Evolutionary conservation across 2,329 filamentous ascomycete species (phyloP).

Genomic region (Tricladium varicosporioides): DNA sequence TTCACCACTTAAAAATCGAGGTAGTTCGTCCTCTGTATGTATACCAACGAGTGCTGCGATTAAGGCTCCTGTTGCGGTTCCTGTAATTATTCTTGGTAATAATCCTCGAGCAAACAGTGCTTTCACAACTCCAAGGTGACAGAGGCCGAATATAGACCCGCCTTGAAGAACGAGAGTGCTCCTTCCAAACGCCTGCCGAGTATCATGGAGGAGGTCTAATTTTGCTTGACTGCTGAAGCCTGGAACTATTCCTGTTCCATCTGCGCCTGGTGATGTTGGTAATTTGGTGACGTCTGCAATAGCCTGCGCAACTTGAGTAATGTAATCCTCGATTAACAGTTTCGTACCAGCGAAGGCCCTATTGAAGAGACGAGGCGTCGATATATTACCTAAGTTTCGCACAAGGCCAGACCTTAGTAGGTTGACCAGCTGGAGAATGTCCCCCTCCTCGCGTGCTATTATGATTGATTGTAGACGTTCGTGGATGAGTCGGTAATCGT

Average conservation of each 20-base stretch:
- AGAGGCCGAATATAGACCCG: conserved; percentile 87
- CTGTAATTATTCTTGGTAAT: conserved; percentile 85
- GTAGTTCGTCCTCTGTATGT: conserved; percentile 81
- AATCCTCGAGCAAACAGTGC: conserved; percentile 78
- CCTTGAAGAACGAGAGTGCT: conserved; percentile 85
- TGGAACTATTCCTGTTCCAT: conserved; percentile 37
- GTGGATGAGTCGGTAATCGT: conserved; percentile 83
- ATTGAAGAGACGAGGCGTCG: conserved; percentile 77
- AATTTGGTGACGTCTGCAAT: conserved; percentile 72
- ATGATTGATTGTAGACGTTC: conserved; percentile 71
- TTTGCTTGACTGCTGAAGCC: conserved; percentile 53
- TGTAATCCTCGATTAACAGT: conserved; percentile 85
- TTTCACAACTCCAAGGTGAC: conserved; percentile 87
- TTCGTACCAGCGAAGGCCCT: conserved; percentile 87
- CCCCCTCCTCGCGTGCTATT: conserved; percentile 65
- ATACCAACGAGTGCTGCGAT: conserved; percentile 87
- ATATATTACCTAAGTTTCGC: conserved; percentile 89
- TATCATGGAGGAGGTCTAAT: conserved; percentile 82
- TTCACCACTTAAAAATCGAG: conserved; percentile 72
- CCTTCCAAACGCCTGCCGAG: conserved; percentile 82
- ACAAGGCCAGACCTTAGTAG: conserved; percentile 76
- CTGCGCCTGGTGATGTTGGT: conserved; percentile 51
- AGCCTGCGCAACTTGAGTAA: conserved; percentile 77
- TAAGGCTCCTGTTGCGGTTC: conserved; percentile 84
- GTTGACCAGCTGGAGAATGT: conserved; percentile 74